These are phyloP conservation scores for Coemansia sp. DNA, from an alignment of 192 early-diverging fungal genomes.

Conservation along the genomic window DNA sequence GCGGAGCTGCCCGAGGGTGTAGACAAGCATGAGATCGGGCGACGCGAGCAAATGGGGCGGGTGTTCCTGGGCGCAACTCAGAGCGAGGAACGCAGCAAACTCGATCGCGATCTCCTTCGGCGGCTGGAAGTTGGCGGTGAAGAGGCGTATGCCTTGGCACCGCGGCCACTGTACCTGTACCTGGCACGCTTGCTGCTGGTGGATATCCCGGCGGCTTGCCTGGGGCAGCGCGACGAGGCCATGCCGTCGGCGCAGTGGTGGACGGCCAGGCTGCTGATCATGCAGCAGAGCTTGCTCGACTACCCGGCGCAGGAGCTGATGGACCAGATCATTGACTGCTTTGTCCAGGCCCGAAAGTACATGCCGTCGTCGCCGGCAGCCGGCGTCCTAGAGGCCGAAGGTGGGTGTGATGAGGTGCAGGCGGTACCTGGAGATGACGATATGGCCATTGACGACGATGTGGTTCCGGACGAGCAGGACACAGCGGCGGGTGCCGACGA, in stretches of 20 bases:
- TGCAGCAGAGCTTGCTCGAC: conserved; percentile 63
- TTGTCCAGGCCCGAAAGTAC: not conserved
- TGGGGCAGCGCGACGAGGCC: conserved; percentile 4
- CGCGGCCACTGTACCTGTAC: conserved; percentile 59
- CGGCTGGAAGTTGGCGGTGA: conserved; percentile 72
- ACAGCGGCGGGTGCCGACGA: not conserved
- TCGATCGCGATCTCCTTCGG: conserved; percentile 37
- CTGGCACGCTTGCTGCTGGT: conserved; percentile 64
- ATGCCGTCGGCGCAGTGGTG: conserved; percentile 60
- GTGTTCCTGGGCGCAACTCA: conserved; percentile 39
- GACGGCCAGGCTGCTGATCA: conserved; percentile 62
- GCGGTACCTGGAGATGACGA: not conserved
- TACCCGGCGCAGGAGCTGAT: conserved; percentile 53
- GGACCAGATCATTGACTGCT: conserved; percentile 40
- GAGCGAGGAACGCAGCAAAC: conserved; percentile 18
- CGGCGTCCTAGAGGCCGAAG: not conserved
- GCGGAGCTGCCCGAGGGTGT: conserved; percentile 39
- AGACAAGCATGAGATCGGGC: conserved; percentile 36
- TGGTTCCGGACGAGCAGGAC: not conserved
- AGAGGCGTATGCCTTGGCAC: conserved; percentile 74
- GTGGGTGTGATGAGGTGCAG: not conserved
- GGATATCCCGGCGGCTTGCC: conserved; percentile 32
- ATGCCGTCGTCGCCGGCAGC: conserved; percentile 20
- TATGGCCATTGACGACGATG: not conserved
- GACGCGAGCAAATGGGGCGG: conserved; percentile 30